Evolutionary conservation across 1,139 yeast genomes (phyloP).

Genomic region (Protomyces lactucae-debilis): DNA sequence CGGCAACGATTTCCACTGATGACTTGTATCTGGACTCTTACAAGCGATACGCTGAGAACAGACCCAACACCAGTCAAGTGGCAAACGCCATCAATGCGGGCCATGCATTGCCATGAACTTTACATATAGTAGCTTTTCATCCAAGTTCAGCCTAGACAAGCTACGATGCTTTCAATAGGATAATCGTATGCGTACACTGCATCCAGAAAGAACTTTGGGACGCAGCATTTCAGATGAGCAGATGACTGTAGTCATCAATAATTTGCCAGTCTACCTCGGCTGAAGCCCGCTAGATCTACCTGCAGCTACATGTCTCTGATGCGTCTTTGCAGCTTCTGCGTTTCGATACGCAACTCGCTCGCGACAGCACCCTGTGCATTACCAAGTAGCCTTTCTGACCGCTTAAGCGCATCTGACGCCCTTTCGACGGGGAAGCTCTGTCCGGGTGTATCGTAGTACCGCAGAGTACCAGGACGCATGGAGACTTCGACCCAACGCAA

Average conservation of each 20-base stretch:
- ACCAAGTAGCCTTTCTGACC: neutral
- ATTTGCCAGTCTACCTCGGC: too few relatives aligned
- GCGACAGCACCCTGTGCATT: neutral
- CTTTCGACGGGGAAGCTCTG: neutral
- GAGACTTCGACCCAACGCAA: conserved; percentile 10
- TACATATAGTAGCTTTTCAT: too few relatives aligned
- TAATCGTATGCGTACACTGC: too few relatives aligned
- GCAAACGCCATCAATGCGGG: conserved; percentile 26
- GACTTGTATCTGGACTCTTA: conserved; percentile 25
- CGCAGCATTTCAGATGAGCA: too few relatives aligned
- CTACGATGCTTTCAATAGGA: neutral
- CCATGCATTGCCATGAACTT: conserved; percentile 10
- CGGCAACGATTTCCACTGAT: conserved; percentile 17
- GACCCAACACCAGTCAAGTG: conserved; percentile 26
- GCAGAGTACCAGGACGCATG: conserved; percentile 1
- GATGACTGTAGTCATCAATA: too few relatives aligned
- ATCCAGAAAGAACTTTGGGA: too few relatives aligned
- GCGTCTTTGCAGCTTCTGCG: neutral
- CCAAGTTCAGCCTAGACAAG: too few relatives aligned
- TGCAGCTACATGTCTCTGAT: neutral
- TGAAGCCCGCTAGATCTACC: neutral
- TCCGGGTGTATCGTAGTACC: neutral
- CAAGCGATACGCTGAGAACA: conserved; percentile 25
- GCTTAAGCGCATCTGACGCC: neutral
- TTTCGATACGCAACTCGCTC: neutral